A percentile compares a stretch with the other conserved stretches of the same genome.
Evolutionary conservation across 1,284 basidiomycete genomes (phyloP).

Genomic region (Marasmius sp.): DNA sequence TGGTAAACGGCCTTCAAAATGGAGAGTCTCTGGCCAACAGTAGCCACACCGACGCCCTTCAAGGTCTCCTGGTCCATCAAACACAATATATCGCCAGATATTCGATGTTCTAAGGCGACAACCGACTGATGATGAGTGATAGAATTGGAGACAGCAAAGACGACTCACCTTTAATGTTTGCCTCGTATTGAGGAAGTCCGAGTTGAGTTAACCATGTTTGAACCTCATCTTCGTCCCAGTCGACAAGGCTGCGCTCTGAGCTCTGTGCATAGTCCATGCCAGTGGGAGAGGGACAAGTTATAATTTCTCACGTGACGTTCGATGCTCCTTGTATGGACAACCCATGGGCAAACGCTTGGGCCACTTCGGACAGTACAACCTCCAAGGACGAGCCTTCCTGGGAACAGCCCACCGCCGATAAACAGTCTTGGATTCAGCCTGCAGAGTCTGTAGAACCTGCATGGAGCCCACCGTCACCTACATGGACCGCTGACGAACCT

Average conservation of each 20-base stretch:
- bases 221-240: conserved; percentile 85
- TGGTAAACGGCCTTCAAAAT: conserved; percentile 91
- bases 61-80: conserved; percentile 80
- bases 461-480: not conserved
- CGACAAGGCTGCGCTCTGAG: conserved; percentile 53
- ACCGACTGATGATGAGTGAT: conserved; percentile 12
- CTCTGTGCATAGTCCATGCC: conserved; percentile 34
- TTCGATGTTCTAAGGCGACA: conserved; percentile 71
- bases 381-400: conserved; percentile 1
- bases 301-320: not conserved
- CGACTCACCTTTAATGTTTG: conserved; percentile 61
- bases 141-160: conserved; percentile 15
- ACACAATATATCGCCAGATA: conserved; percentile 86
- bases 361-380: conserved; percentile 34
- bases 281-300: conserved; percentile 10
- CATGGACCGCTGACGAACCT: not conserved
- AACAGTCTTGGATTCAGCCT: not conserved
- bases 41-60: conserved; percentile 81
- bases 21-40: conserved; percentile 84
- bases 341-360: conserved; percentile 68
- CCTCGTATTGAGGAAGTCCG: conserved; percentile 81
- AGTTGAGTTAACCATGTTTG: conserved; percentile 72
- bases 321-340: conserved; percentile 49
- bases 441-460: not conserved
- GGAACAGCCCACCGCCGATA: not conserved